Evolutionary conservation across 2,329 filamentous ascomycete genomes (phyloP).

Genomic region (Neonectria punicea): DNA sequence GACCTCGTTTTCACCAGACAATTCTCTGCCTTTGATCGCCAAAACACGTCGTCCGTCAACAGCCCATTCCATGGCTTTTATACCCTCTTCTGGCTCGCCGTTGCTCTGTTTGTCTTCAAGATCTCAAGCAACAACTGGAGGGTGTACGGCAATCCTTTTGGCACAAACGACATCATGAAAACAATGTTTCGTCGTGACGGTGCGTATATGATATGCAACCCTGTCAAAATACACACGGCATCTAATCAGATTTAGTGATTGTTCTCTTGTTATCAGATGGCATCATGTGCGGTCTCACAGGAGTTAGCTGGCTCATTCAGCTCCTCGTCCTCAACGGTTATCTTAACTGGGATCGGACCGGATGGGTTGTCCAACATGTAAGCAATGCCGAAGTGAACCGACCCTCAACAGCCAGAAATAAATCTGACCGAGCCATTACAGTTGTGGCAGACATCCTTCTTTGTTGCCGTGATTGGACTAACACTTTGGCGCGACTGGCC

Average conservation of each 20-base stretch:
- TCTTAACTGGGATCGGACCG: conserved; percentile 73
- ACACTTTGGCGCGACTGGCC: conserved; percentile 80
- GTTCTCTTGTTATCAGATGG: conserved; percentile 72
- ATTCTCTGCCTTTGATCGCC: conserved; percentile 79
- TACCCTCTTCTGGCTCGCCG: conserved; percentile 79
- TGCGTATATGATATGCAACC: conserved; percentile 33
- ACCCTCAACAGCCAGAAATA: neutral
- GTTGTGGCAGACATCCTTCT: conserved; percentile 75
- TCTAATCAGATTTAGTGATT: conserved; percentile 51
- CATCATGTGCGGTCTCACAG: conserved; percentile 73
- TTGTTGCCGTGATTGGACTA: conserved; percentile 70
- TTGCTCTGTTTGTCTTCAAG: conserved; percentile 73
- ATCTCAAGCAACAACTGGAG: conserved; percentile 76
- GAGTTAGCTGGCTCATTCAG: conserved; percentile 74
- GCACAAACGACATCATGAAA: conserved; percentile 76
- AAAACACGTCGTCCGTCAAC: conserved; percentile 71
- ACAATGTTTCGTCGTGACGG: conserved; percentile 69
- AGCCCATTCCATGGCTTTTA: conserved; percentile 84
- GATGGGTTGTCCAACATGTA: conserved; percentile 79
- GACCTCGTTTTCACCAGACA: conserved; percentile 76
- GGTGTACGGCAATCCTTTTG: conserved; percentile 74
- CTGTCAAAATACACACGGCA: neutral
- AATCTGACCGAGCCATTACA: conserved; percentile 38
- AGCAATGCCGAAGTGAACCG: conserved; percentile 32
- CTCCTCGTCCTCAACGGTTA: conserved; percentile 66